Base-by-base conservation (phyloP, 345 rosid species). In the Pugionium cornutum region DNA sequence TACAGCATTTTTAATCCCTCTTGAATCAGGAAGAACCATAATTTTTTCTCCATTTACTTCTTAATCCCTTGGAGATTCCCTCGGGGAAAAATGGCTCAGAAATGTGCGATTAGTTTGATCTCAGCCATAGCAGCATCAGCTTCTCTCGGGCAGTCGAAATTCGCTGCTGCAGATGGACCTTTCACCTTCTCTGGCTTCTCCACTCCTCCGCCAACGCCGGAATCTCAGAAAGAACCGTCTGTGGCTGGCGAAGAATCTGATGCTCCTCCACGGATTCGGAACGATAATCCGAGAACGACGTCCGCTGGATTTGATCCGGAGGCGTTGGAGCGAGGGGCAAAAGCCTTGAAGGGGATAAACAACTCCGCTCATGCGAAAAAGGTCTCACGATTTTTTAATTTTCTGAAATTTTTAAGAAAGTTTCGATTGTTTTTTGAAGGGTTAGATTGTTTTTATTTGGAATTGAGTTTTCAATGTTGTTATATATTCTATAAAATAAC, bases 231-330 rank as follows among this genome's bases (percentile, higher is more conserved):
- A 31, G 47, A 57, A 32, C 32, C 58, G 7, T n/a, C 81, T n/a
- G 41, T 31, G 5, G 9, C 75, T n/a, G 76, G 45, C 33, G 75
- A 69, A 43, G 85, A 75, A 41, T 34, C 85, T 28, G 42, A 76
- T 53, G 61, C 75, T 32, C 59, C 71, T 57, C 68, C 81, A 39
- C 86, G 71, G 75, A 78, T 73, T 52, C 80, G 97, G 46, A 94
- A 88, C 59, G 76, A 84, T 57, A 74, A 86, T 53, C 97, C 99
- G 6, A 78, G 95, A 77, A 94, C 99, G 3, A 73, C 80, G 0
- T 86, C 97, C 0, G 84, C 92, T 31, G 99, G 99, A 5, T 90
- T 94, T 56, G 95, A 94, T 68, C 99, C 97, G 0, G 88, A 85
- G 82, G 87, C 99, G 8, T 79, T 94, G 49, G 97, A 90, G 80